Percentiles rank a stretch among this genome's conserved stretches.
phyloP scores from a whole-genome alignment of 129 eudicot genomes.

The Gnaphalium uliginosum region DNA sequence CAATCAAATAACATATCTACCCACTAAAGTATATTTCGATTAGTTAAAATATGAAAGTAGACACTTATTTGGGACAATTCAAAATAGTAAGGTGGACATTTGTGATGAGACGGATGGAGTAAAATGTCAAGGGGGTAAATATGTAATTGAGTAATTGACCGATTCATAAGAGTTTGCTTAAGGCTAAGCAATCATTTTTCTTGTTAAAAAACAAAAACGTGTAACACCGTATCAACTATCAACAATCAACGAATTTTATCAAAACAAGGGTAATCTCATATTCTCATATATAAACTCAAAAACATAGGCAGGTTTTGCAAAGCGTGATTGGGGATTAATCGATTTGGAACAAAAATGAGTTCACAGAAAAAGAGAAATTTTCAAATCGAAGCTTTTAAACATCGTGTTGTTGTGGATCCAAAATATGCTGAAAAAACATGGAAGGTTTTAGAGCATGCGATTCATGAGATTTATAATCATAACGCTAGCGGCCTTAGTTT shows the following conservation, averaged over 20 bases:
- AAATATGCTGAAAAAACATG: conserved; percentile 62
- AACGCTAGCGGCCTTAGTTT: conserved; percentile 59
- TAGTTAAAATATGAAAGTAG: too few species aligned
- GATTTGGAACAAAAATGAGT: conserved; percentile 29
- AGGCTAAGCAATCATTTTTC: not conserved
- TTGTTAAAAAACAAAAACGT: not conserved
- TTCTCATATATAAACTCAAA: not conserved
- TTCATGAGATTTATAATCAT: conserved; percentile 65
- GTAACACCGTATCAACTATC: not conserved
- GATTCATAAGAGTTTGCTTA: not conserved
- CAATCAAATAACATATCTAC: too few species aligned
- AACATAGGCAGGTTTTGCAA: not conserved
- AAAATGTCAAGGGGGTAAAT: too few species aligned
- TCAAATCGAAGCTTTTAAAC: conserved; percentile 64
- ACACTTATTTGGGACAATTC: too few species aligned
- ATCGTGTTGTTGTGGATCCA: conserved; percentile 63
- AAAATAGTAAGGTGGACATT: too few species aligned
- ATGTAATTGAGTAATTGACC: too few species aligned
- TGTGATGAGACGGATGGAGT: too few species aligned
- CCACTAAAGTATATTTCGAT: too few species aligned
- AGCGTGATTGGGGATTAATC: not conserved
- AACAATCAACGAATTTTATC: not conserved
- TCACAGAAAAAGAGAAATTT: conserved; percentile 57
- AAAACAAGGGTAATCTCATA: not conserved
- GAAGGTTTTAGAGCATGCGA: conserved; percentile 65